These are phyloP conservation scores for Penicillium crystallinum DNA, from an alignment of 495 filamentous ascomycete species.

Conservation along the genomic window DNA sequence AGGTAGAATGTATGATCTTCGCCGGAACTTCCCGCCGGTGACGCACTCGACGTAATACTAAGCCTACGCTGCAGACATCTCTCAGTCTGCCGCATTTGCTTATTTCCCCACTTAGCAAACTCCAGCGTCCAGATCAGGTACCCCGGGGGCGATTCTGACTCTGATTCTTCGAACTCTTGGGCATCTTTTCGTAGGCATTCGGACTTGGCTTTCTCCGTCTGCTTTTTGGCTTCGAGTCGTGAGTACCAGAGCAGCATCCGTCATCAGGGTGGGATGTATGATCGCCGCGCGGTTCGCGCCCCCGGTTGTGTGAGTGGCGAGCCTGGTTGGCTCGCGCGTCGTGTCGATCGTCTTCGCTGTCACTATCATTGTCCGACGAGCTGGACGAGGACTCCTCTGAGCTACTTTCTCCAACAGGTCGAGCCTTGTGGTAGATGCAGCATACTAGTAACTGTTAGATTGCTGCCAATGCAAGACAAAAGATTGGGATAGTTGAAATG, in stretches of 20 bases:
- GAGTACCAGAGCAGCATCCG: slow-evolving; percentile 19
- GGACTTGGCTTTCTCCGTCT: slow-evolving; percentile 61
- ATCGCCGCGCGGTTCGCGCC: slow-evolving; percentile 4
- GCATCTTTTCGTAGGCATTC: slow-evolving; percentile 95
- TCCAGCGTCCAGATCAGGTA: not conserved
- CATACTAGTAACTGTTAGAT: slow-evolving; percentile 58
- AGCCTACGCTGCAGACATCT: not conserved
- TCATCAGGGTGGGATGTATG: slow-evolving; percentile 10
- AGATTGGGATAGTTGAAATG: not conserved
- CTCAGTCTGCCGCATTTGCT: not conserved
- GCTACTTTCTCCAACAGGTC: slow-evolving; percentile 77
- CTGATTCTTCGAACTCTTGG: slow-evolving; percentile 43
- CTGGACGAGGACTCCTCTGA: slow-evolving; percentile 70
- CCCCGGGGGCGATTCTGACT: slow-evolving; percentile 1
- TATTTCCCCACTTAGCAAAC: not conserved
- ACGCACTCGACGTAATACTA: not conserved
- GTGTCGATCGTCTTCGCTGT: slow-evolving; percentile 37
- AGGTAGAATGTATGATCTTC: not conserved
- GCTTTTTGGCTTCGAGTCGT: slow-evolving; percentile 31
- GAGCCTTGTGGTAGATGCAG: slow-evolving; percentile 93
- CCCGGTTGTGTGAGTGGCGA: slow-evolving; percentile 15
- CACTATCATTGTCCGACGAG: slow-evolving; percentile 58
- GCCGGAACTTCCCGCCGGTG: not conserved
- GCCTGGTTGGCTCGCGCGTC: slow-evolving; percentile 12
- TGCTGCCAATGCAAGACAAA: not conserved